Conservation (phyloP, 202 grass and related monocot species). For the Bolboschoenoplectus hybrid region DNA sequence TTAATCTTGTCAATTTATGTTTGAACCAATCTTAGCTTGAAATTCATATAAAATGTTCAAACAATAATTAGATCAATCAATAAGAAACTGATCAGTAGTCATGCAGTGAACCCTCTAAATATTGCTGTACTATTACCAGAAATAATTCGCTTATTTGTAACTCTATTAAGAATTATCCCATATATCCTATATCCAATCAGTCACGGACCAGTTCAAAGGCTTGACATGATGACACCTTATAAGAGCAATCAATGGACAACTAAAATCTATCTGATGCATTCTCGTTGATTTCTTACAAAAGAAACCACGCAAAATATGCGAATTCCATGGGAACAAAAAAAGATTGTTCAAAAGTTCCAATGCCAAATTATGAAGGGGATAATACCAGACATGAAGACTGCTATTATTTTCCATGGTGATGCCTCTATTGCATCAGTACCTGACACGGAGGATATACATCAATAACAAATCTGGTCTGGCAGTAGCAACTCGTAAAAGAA, state of each 20-base stretch:
- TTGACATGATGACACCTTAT: neutral
- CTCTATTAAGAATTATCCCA: neutral
- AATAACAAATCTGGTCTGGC: neutral
- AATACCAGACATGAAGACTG: neutral
- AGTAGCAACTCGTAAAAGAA: neutral
- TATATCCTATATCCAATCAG: neutral
- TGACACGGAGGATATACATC: neutral
- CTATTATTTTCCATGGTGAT: neutral
- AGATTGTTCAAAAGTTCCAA: neutral
- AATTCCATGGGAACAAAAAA: neutral
- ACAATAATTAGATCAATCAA: slow-evolving; percentile 2
- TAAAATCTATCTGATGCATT: neutral
- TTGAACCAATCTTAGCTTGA: slow-evolving; percentile 1
- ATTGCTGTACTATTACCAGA: neutral
- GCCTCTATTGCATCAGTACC: neutral
- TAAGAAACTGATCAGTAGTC: neutral
- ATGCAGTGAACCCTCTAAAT: neutral
- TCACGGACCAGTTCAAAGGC: neutral
- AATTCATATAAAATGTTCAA: neutral
- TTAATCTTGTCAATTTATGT: neutral
- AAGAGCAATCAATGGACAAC: neutral
- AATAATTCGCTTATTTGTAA: neutral
- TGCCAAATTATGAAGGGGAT: neutral
- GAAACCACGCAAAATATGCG: neutral
- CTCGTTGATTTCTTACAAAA: neutral